These are phyloP conservation scores for Triticum aestivum DNA, from an alignment of 176 grass and related monocot genomes.

Conservation along the genomic window DNA sequence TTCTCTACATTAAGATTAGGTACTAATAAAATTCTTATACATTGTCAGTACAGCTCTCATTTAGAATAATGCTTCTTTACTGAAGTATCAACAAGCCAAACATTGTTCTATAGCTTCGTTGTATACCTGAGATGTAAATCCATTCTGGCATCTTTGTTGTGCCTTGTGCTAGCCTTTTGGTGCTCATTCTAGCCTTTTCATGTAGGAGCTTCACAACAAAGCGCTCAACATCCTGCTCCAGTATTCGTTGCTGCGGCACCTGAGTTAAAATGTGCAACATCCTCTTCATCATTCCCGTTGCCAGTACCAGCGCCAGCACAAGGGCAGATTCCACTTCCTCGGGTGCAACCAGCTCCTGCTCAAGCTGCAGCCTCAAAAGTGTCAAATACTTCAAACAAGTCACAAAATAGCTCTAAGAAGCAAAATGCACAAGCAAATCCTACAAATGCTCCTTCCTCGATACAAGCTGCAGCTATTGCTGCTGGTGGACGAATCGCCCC, in stretches of 20 bases:
- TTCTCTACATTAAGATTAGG: conserved; percentile 42
- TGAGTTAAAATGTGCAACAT: conserved; percentile 28
- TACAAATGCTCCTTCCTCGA: conserved; percentile 43
- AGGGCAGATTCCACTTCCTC: conserved; percentile 29
- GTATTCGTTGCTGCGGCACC: conserved; percentile 22
- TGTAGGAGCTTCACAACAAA: conserved; percentile 39
- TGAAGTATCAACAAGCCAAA: conserved; percentile 11
- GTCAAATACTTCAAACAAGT: conserved; percentile 51
- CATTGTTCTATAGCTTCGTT: conserved; percentile 6
- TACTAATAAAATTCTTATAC: conserved; percentile 26
- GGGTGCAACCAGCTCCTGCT: conserved; percentile 46
- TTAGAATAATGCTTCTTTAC: conserved; percentile 14
- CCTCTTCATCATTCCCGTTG: not conserved
- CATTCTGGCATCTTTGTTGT: not conserved
- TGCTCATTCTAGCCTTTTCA: conserved; percentile 25
- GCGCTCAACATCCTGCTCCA: conserved; percentile 31
- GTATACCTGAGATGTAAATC: not conserved
- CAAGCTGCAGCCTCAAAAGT: conserved; percentile 39
- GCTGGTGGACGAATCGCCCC: conserved; percentile 87
- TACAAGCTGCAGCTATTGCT: conserved; percentile 89
- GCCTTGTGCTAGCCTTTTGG: not conserved
- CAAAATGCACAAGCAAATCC: conserved; percentile 43
- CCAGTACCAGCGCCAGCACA: conserved; percentile 29
- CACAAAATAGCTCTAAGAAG: conserved; percentile 48
- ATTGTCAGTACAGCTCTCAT: not conserved